Percentiles rank a stretch among this genome's conserved stretches.
Evolutionary conservation across 192 early-diverging fungal genomes (phyloP).

Genomic region (Backusella parvicylindrica): DNA sequence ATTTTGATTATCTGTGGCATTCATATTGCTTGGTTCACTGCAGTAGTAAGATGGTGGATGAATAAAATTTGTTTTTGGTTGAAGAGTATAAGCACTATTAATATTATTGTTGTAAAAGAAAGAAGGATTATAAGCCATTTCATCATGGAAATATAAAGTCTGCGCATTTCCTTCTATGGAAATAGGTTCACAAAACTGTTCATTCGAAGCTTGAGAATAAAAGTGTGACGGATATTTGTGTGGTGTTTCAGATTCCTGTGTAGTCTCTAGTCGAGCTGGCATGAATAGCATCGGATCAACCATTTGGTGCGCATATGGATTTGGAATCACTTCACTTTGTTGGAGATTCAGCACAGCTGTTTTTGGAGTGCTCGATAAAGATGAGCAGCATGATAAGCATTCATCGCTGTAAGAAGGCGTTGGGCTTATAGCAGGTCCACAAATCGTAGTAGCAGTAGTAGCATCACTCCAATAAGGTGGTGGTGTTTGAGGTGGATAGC

Average conservation of each 20-base stretch:
- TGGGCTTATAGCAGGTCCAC: background rate
- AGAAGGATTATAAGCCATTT: background rate
- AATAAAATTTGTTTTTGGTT: background rate
- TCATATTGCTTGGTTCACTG: background rate
- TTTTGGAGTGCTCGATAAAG: background rate
- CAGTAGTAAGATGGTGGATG: background rate
- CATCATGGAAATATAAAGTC: background rate
- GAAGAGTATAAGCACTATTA: background rate
- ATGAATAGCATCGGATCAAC: background rate
- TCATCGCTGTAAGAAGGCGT: background rate
- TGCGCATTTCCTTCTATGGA: constrained; percentile 4
- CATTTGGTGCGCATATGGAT: background rate
- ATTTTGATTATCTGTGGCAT: background rate
- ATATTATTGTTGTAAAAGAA: background rate
- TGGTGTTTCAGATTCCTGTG: background rate
- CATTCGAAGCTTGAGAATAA: background rate
- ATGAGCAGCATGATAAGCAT: background rate
- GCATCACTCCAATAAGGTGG: background rate
- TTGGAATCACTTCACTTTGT: background rate
- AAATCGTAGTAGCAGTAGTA: background rate
- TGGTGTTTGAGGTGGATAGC: background rate
- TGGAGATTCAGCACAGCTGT: background rate
- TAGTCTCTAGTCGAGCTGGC: background rate
- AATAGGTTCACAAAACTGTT: background rate
- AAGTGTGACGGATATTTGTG: background rate